Evolutionary conservation across 176 grass and related monocot genomes (phyloP), one percentile per base, ranked within the genome.

Genomic region (Oryza officinalis): DNA sequence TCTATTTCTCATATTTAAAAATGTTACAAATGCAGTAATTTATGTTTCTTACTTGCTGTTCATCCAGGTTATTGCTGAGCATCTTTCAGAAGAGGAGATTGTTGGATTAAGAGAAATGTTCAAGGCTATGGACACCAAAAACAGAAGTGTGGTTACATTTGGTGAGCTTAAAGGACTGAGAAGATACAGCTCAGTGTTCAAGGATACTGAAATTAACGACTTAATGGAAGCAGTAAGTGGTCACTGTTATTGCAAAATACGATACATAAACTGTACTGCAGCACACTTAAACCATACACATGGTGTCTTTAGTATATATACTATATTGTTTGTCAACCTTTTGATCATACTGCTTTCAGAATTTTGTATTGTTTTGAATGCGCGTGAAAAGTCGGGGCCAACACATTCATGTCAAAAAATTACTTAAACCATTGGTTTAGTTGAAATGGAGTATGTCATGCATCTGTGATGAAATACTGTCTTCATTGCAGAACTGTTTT

Each of bases 31-130:
- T 54, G 46, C 52, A 22, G 20, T 60, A 65, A 67, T 77, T 30
- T 75, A 17, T 43, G 64, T 72, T 61, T 50, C 32, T 65, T 63
- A 49, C 50, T 74, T 63, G 8, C 35, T 71, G 23, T 43, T 25
- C 54, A 72, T 67, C 32, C 54, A 93, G 91, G 86, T 91, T 73
- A 90, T 91, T 27, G 84, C 84, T 63, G 85, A 93, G 67, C 84
- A 67, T 57, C 89, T 97, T 45, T 86, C 89, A 31, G 91, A 93
- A 74, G 72, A 97, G 78, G 91, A 93, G 65, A 93, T 80, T 83
- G 89, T 65, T 88, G 87, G 85, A 20, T 84, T 97, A 60, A 84
- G 86, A 88, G 89, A 90, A 71, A 90, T 90, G 61, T 93, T 93
- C 67, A 80, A 65, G 80, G 67, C 89, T 71, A 78, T 97, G 86